Conservation (phyloP, 192 early-diverging fungal genomes). For the Umbelopsis sp. region DNA sequence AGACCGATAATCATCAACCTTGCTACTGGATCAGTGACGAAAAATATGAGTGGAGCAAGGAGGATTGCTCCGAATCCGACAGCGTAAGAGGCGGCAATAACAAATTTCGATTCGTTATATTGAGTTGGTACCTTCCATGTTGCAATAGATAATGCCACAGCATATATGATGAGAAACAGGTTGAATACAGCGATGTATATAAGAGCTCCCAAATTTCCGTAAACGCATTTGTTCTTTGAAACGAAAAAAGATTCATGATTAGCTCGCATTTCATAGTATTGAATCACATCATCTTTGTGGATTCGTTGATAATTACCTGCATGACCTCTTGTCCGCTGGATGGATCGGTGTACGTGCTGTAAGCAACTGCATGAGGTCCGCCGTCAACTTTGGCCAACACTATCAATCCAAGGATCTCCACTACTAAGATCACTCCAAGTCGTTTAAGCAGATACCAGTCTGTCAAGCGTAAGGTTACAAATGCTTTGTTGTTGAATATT, state of each 20-base stretch:
- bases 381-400: background rate
- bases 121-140: conserved; percentile 26
- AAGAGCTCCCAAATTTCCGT: conserved; percentile 12
- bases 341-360: background rate
- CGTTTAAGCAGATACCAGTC: conserved; percentile 21
- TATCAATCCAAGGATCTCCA: conserved; percentile 11
- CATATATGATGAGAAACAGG: conserved; percentile 13
- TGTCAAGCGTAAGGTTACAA: conserved; percentile 5
- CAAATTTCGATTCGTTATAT: conserved; percentile 25
- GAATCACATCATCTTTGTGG: background rate
- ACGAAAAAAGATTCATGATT: background rate
- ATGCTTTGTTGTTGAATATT: conserved; percentile 25
- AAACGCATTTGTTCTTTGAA: background rate
- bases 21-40: conserved; percentile 12
- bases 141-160: conserved; percentile 8
- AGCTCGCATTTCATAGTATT: background rate
- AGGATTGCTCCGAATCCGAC: conserved; percentile 15
- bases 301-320: background rate
- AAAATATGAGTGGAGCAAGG: conserved; percentile 11
- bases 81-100: conserved; percentile 16
- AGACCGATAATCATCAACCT: conserved; percentile 13
- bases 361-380: conserved; percentile 9
- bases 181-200: conserved; percentile 14
- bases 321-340: background rate
- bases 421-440: conserved; percentile 10